A percentile compares a stretch with the other conserved stretches of the same genome.
Evolutionary conservation across 352 stramenopile species (phyloP).

Genomic region (Phytophthora nicotianae): DNA sequence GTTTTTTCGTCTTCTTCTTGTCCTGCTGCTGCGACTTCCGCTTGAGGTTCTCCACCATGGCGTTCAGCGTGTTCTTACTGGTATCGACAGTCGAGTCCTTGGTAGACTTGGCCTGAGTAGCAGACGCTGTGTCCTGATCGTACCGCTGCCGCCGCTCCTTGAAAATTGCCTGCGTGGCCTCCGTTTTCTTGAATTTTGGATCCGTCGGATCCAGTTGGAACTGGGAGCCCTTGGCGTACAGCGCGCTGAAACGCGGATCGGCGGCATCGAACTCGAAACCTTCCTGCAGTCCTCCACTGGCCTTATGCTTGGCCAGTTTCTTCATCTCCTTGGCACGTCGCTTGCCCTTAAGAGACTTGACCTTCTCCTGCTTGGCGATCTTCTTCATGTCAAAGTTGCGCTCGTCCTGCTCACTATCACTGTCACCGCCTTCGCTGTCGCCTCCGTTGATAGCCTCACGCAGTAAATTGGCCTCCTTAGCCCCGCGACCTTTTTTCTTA

Average conservation of each 20-base stretch:
- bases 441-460: slow-evolving; percentile 62
- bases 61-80: slow-evolving; percentile 54
- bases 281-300: slow-evolving; percentile 60
- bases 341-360: slow-evolving; percentile 79
- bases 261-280: slow-evolving; percentile 78
- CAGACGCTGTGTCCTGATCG: slow-evolving; percentile 41
- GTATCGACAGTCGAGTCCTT: slow-evolving; percentile 24
- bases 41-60: slow-evolving; percentile 86
- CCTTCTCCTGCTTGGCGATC: slow-evolving; percentile 75
- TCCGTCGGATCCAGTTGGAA: slow-evolving; percentile 88
- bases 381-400: slow-evolving; percentile 90
- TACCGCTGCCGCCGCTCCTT: slow-evolving; percentile 75
- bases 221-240: slow-evolving; percentile 78
- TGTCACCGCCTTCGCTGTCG: slow-evolving; percentile 31
- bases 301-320: slow-evolving; percentile 64
- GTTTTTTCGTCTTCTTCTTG: slow-evolving; percentile 58
- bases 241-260: slow-evolving; percentile 74
- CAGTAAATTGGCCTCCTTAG: slow-evolving; percentile 58
- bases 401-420: slow-evolving; percentile 48
- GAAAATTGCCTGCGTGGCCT: slow-evolving; percentile 82
- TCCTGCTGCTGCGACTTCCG: slow-evolving; percentile 63
- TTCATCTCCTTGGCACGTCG: slow-evolving; percentile 77
- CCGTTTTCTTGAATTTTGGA: slow-evolving; percentile 84
- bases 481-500: slow-evolving; percentile 57
- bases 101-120: slow-evolving; percentile 1